A percentile compares a stretch with the other conserved stretches of the same genome.
Evolutionary conservation across 306 rosid species (phyloP).

Genomic region (Cercis canadensis): DNA sequence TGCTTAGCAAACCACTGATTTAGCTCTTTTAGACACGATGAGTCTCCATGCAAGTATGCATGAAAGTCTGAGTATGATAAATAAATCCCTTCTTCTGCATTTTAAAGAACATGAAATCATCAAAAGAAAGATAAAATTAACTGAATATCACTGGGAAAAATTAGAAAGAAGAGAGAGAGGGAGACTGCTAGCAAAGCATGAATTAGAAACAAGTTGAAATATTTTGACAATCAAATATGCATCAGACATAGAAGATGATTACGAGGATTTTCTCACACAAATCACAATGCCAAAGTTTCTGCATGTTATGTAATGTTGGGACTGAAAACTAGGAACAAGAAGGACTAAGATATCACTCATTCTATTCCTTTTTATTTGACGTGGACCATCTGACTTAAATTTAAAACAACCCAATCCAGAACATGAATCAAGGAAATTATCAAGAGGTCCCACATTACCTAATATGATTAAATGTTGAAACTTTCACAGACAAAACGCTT

Average conservation of each 20-base stretch:
- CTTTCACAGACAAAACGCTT: constrained; percentile 7
- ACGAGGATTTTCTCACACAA: not conserved
- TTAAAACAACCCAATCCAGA: constrained; percentile 19
- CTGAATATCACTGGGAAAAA: constrained; percentile 16
- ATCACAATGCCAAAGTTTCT: constrained; percentile 4
- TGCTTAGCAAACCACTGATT: constrained; percentile 97
- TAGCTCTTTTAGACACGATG: constrained; percentile 82
- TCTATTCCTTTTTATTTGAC: not conserved
- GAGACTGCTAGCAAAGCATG: constrained; percentile 15
- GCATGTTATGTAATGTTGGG: constrained; percentile 5
- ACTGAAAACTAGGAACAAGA: not conserved
- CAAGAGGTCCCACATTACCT: constrained; percentile 3
- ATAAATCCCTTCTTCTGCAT: constrained; percentile 89
- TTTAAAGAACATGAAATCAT: constrained; percentile 39
- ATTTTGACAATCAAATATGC: not conserved
- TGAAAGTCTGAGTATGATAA: constrained; percentile 89
- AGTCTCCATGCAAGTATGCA: constrained; percentile 84
- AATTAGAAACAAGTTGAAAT: constrained; percentile 5
- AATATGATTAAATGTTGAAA: not conserved
- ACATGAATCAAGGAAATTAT: constrained; percentile 17
- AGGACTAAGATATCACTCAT: constrained; percentile 11
- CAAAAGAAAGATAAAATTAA: constrained; percentile 33
- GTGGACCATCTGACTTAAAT: no score
- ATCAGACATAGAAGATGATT: not conserved
- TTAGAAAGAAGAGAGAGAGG: not conserved